Conservation (phyloP, 495 filamentous ascomycete genomes). For the Amniculicola lignicola region DNA sequence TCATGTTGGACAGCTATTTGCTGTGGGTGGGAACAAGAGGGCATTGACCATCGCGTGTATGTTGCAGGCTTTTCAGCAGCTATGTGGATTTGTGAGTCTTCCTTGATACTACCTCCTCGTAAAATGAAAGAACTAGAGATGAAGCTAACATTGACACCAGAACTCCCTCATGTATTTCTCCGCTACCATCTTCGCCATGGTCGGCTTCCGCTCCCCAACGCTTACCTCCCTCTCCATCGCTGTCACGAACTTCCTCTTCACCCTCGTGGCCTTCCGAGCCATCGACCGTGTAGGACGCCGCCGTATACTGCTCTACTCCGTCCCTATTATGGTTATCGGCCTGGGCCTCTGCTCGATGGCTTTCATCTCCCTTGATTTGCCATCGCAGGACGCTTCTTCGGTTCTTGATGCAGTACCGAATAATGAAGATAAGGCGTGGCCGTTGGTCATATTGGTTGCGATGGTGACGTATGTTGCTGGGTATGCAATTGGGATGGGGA, state of each 20-base stretch:
- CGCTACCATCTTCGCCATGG: constrained; percentile 78
- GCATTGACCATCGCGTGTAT: constrained; percentile 81
- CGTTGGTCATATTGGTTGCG: constrained; percentile 60
- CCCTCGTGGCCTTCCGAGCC: constrained; percentile 66
- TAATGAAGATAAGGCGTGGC: constrained; percentile 16
- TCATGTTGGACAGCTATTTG: constrained; percentile 43
- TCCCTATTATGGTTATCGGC: constrained; percentile 76
- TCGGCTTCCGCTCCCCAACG: constrained; percentile 78
- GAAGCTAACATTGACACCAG: constrained; percentile 37
- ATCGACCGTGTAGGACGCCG: constrained; percentile 82
- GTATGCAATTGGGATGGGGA: constrained; percentile 85
- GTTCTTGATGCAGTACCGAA: background rate
- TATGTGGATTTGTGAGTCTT: constrained; percentile 74
- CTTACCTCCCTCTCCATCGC: constrained; percentile 79
- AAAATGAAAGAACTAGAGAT: background rate
- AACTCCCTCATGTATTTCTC: constrained; percentile 96
- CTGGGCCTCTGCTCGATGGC: constrained; percentile 63
- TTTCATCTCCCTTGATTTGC: constrained; percentile 59
- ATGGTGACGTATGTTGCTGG: constrained; percentile 80
- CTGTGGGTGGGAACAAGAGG: constrained; percentile 56
- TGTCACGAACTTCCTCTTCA: constrained; percentile 78
- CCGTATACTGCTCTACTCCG: constrained; percentile 76
- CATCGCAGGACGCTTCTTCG: constrained; percentile 20
- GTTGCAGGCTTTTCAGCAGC: constrained; percentile 82
- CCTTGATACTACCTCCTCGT: background rate